Evolutionary conservation across 2,329 filamentous ascomycete genomes (phyloP).

Genomic region (Neopestalotiopsis sp.): DNA sequence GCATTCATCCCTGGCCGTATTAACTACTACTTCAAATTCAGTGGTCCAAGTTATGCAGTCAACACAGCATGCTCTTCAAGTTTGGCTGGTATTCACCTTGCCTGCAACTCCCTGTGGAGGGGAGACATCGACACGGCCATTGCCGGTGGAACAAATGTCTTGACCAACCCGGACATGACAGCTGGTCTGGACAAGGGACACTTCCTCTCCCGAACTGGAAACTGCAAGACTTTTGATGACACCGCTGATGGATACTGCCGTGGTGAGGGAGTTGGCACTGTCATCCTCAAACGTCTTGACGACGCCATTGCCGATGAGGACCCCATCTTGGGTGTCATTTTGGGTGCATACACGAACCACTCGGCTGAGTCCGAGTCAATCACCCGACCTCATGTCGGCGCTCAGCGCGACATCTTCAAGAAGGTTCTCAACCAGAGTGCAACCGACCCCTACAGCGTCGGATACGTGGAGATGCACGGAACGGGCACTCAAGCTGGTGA

Average conservation of each 20-base stretch:
- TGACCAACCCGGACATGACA: constrained; percentile 69
- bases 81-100: constrained; percentile 28
- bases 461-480: constrained; percentile 72
- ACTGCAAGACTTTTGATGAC: constrained; percentile 52
- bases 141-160: constrained; percentile 65
- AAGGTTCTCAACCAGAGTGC: constrained; percentile 61
- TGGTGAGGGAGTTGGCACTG: constrained; percentile 21
- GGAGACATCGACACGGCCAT: constrained; percentile 69
- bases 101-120: constrained; percentile 64
- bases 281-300: constrained; percentile 28
- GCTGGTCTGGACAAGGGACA: constrained; percentile 65
- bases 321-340: constrained; percentile 59
- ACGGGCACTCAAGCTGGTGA: constrained; percentile 76
- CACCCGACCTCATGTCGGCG: constrained; percentile 64
- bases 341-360: constrained; percentile 66
- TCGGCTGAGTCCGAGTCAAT: constrained; percentile 66
- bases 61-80: constrained; percentile 38
- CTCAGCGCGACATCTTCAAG: constrained; percentile 65
- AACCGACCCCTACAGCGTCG: constrained; percentile 58
- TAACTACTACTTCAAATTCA: constrained; percentile 41
- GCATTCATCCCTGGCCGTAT: constrained; percentile 43
- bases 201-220: constrained; percentile 56
- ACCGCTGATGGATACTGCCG: constrained; percentile 53
- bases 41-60: constrained; percentile 33
- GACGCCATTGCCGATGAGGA: constrained; percentile 26